Base-by-base conservation (phyloP, 1,139 yeast species). In the Yamadazyma spencermartinsiae region DNA sequence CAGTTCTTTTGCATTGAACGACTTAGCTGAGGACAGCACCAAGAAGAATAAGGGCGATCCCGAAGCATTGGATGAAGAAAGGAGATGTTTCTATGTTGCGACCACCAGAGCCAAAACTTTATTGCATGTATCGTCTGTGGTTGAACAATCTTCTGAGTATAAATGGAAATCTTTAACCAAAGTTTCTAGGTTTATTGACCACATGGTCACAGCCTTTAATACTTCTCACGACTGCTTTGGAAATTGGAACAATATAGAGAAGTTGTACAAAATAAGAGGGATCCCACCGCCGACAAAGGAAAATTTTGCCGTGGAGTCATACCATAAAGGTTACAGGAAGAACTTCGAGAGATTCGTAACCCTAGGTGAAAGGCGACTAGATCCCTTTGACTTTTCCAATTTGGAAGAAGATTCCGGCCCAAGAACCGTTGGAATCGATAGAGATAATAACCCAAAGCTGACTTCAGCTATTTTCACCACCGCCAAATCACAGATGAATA, bases 11-110 rank as follows among this genome's bases (percentile, higher is more conserved):
- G 74, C 71, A 18, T 48, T 51, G 12, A 61, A 28, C 8, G 10
- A 10, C 11, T 14, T 9, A 11, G 7, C 20, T 11, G 20, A 10
- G 17, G 14, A 12, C 17, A 26, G n/a, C 14, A 15, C 31, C 16
- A 14, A 28, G 5, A 28, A 28, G 19, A 16, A 52, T 33, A 61
- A 61, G 2, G 65, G 62, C 1, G 57, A 56, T 2, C 57, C 51
- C 4, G 74, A 68, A 33, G 61, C 65, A 0, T 48, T 78, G 3
- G 74, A 82, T 48, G 97, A 90, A 58, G 97, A 88, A 53, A 65
- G 95, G 39, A 64, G 98, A 36, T 77, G 94, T 52, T 74, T 89
- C 47, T 92, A 87, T 55, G 98, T 92, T 7, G 96, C 96, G 0
- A 67, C 84, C 33, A 89, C 97, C 0, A 70, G 98, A 46, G 95